Percentiles rank a stretch among this genome's conserved stretches.
Conservation (phyloP, 2,329 filamentous ascomycete genomes). For the Verticillium klebahnii region DNA sequence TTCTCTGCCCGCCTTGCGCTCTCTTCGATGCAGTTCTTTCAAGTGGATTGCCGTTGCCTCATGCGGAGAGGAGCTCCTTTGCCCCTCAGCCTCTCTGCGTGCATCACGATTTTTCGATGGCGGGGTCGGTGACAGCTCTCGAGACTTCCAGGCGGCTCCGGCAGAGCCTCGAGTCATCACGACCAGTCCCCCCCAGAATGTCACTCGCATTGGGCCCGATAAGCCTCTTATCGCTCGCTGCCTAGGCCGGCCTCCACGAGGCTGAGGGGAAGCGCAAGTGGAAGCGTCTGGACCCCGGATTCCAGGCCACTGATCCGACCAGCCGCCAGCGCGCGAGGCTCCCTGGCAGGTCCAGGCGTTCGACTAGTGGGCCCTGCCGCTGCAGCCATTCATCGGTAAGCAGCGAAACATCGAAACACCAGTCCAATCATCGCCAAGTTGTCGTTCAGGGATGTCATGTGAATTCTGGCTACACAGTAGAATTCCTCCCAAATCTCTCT, state of each 20-base stretch:
- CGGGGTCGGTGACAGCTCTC: background rate
- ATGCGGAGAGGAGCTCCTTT: background rate
- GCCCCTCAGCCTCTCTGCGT: background rate
- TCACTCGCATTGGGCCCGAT: background rate
- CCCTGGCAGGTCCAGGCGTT: background rate
- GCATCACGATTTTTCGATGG: background rate
- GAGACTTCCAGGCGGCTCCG: background rate
- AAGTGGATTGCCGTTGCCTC: background rate
- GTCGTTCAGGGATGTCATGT: too few relatives aligned
- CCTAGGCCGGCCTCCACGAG: background rate
- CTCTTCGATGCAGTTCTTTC: background rate
- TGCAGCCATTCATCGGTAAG: too few relatives aligned
- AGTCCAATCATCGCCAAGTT: too few relatives aligned
- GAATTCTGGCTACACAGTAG: too few relatives aligned
- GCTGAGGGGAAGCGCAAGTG: background rate
- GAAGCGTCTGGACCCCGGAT: background rate
- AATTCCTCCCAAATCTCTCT: too few relatives aligned
- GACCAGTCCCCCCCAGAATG: background rate
- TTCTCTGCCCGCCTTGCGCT: background rate
- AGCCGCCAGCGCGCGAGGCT: background rate
- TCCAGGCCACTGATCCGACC: background rate
- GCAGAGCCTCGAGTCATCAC: background rate
- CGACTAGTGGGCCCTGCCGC: background rate
- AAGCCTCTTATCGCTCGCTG: background rate
- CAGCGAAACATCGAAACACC: too few relatives aligned